Conservation (phyloP, 345 rosid species). For the Reutealis trisperma region DNA sequence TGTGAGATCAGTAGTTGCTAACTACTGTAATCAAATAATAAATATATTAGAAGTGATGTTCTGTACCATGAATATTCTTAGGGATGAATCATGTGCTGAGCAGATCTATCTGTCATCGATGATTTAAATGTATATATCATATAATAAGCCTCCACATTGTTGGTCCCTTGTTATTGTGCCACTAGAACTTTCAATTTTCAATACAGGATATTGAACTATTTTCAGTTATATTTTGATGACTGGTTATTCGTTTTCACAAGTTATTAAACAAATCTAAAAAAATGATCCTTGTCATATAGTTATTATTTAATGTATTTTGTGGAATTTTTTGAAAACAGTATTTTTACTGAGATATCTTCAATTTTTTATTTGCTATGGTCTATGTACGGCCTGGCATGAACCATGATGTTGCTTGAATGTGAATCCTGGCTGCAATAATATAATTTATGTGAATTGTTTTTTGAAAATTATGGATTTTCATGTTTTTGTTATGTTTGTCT, state of each 20-base stretch:
- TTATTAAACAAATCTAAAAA: too few relatives aligned
- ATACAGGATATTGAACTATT: background rate
- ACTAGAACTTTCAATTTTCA: too few relatives aligned
- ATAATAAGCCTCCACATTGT: background rate
- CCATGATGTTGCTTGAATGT: too few relatives aligned
- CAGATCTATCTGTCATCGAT: background rate
- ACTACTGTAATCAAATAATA: too few relatives aligned
- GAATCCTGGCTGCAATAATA: too few relatives aligned
- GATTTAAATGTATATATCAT: background rate
- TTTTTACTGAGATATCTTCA: too few relatives aligned
- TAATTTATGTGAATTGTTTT: too few relatives aligned
- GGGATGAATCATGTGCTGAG: background rate
- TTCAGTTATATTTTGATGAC: background rate
- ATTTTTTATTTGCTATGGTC: too few relatives aligned
- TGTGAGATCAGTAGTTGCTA: background rate
- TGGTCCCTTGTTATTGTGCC: background rate
- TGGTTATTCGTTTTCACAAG: background rate
- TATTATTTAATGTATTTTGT: background rate
- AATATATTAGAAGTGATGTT: background rate
- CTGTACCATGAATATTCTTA: background rate
- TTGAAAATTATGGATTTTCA: too few relatives aligned
- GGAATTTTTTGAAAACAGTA: background rate
- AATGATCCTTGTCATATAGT: background rate
- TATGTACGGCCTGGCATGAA: too few relatives aligned
- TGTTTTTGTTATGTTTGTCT: too few relatives aligned